Conservation (phyloP, 2,329 filamentous ascomycete species). For the Aspergillus sp. region DNA sequence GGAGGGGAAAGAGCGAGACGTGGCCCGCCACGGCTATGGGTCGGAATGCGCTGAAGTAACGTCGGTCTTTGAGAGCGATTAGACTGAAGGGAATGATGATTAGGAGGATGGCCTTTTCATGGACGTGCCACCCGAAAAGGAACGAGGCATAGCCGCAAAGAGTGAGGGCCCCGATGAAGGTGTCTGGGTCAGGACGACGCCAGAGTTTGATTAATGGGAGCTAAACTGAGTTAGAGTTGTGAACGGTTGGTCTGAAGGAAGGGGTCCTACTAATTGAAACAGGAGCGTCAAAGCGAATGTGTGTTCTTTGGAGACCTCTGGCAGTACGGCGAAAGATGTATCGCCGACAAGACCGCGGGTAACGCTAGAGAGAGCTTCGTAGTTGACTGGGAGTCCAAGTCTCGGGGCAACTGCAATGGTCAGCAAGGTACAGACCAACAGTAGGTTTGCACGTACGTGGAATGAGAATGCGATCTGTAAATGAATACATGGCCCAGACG, state of each 20-base stretch:
- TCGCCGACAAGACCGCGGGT: conserved; percentile 92
- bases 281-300: conserved; percentile 82
- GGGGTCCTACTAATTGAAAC: conserved; percentile 65
- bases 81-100: conserved; percentile 95
- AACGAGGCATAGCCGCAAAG: conserved; percentile 96
- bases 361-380: conserved; percentile 78
- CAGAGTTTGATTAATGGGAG: conserved; percentile 81
- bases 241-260: conserved; percentile 10
- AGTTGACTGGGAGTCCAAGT: conserved; percentile 71
- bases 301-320: conserved; percentile 74
- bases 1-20: conserved; percentile 88
- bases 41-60: conserved; percentile 87
- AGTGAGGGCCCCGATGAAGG: conserved; percentile 84
- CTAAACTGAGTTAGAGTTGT: conserved; percentile 32
- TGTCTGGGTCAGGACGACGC: conserved; percentile 76
- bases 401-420: conserved; percentile 70
- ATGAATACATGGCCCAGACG: conserved; percentile 95
- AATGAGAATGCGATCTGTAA: conserved; percentile 80
- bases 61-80: conserved; percentile 82
- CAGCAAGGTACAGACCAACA: conserved; percentile 26
- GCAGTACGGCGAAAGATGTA: conserved; percentile 88
- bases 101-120: conserved; percentile 93
- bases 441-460: conserved; percentile 58
- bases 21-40: conserved; percentile 91
- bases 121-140: conserved; percentile 97